Base-by-base conservation (phyloP, 306 rosid species). In the Malus sieversii region DNA sequence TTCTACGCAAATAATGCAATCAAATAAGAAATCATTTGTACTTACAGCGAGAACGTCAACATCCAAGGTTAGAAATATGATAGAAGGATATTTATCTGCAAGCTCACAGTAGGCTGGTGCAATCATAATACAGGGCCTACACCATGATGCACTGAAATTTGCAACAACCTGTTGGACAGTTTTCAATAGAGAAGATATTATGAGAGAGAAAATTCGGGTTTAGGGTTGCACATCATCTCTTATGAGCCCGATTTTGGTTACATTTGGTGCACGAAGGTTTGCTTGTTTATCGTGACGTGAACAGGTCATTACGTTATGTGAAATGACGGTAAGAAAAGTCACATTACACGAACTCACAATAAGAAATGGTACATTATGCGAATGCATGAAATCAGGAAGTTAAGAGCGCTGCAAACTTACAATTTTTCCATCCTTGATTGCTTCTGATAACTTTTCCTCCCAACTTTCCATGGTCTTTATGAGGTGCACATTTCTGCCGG, bases 1-100 rank as follows among this genome's bases (percentile, higher is more conserved):
- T 2, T 29, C 3, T 1, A 72, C 35, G 62, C 55, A 64, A 67
- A 64, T 42, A 8, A 44, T 23, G 35, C 19, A 7, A 23, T 22
- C 1, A 22, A 25, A 29, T 15, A 27, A 55, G 7, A 46, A 32
- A 16, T 23, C 8, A 27, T 4, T 67, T 32, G 45, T 66, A 83
- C 96, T 91, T 88, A 91, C 97, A 48, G 87, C 82, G 46, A 89
- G 90, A 74, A 88, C 92, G 53, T 93, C 98, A 30, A 93, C 98
- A 22, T 93, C 97, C 32, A 93, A 78, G 70, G 85, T 12, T 70
- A 93, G 79, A 87, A 93, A 93, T 72, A 89, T 58, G 70, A 87
- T 27, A 60, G 93, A 89, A 62, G 93, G 81, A 84, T 88, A 76
- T 73, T 88, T 88, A 83, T 87, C 90, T 38, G 98, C 90, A 76